Conservation (phyloP, 2,329 filamentous ascomycete genomes). For the Aspergillus fructus region DNA sequence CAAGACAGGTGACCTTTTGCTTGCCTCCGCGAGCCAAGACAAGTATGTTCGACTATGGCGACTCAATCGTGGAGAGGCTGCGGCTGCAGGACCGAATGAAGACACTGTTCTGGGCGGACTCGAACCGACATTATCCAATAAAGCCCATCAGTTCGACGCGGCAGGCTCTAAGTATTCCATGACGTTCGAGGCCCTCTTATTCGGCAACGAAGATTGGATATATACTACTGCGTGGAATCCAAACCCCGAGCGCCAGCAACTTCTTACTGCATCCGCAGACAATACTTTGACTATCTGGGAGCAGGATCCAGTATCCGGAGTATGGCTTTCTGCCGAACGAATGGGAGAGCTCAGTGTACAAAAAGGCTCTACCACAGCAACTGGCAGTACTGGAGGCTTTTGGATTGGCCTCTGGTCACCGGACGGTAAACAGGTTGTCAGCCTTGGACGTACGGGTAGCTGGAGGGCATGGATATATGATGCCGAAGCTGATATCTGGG, state of each 20-base stretch:
- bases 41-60: conserved; percentile 96
- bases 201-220: conserved; percentile 98
- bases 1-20: conserved; percentile 65
- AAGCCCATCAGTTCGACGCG: conserved; percentile 73
- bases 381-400: conserved; percentile 91
- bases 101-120: conserved; percentile 38
- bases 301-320: conserved; percentile 75
- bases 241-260: conserved; percentile 58
- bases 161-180: conserved; percentile 67
- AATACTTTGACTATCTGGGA: conserved; percentile 95
- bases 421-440: conserved; percentile 70
- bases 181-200: conserved; percentile 88
- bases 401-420: conserved; percentile 95
- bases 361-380: conserved; percentile 94
- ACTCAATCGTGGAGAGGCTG: conserved; percentile 67
- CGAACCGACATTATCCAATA: conserved; percentile 80
- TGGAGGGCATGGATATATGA: conserved; percentile 84
- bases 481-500: conserved; percentile 65
- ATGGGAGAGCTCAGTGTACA: conserved; percentile 92
- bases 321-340: conserved; percentile 84
- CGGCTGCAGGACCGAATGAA: conserved; percentile 38
- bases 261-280: conserved; percentile 89
- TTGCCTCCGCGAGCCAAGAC: conserved; percentile 94
- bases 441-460: conserved; percentile 85
- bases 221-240: conserved; percentile 80